These are phyloP conservation scores for Marasmius sp. DNA, from an alignment of 1,284 basidiomycete genomes.

Conservation along the genomic window DNA sequence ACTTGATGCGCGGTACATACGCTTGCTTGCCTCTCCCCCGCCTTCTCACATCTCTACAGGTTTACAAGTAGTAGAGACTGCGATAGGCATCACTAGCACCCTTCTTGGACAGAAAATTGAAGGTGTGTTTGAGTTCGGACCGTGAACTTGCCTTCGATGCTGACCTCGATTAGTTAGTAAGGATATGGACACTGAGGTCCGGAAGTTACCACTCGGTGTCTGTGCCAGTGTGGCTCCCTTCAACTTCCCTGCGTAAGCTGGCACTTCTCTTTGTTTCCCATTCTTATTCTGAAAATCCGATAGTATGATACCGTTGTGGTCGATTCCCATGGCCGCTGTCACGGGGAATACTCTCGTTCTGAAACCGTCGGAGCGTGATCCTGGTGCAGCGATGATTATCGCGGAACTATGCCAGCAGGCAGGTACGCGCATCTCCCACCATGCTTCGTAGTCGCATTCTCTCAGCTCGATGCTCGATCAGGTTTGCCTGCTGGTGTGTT, in stretches of 20 bases:
- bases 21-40: neutral
- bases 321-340: constrained; percentile 86
- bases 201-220: constrained; percentile 77
- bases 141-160: neutral
- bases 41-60: constrained; percentile 27
- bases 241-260: constrained; percentile 85
- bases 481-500: constrained; percentile 80
- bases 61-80: constrained; percentile 92
- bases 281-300: constrained; percentile 8
- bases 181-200: constrained; percentile 95
- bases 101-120: constrained; percentile 91
- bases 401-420: constrained; percentile 91
- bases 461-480: constrained; percentile 37
- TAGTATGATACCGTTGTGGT: constrained; percentile 97
- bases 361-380: constrained; percentile 96
- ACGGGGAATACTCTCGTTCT: constrained; percentile 94
- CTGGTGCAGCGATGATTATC: constrained; percentile 96
- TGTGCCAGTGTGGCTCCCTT: constrained; percentile 85
- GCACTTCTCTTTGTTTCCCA: constrained; percentile 3
- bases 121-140: constrained; percentile 40
- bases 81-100: constrained; percentile 80
- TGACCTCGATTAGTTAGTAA: constrained; percentile 66
- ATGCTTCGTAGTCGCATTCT: neutral
- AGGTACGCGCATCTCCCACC: constrained; percentile 37
- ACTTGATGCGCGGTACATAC: constrained; percentile 74